These are phyloP conservation scores for Venturia pyrina DNA, from an alignment of 2,329 filamentous ascomycete genomes.

Conservation along the genomic window DNA sequence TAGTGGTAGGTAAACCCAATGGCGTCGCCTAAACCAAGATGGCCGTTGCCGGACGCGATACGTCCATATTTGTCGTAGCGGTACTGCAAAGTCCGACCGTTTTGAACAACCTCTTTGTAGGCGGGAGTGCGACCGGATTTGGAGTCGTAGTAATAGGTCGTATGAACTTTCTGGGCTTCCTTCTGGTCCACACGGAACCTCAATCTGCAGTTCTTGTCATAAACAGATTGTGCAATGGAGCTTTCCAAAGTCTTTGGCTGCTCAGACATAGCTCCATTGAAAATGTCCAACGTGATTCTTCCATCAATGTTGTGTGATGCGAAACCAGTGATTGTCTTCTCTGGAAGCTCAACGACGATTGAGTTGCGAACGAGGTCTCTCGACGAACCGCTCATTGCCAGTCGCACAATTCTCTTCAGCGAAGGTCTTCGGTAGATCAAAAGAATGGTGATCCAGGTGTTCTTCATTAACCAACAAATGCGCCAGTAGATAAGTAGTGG, in stretches of 20 bases:
- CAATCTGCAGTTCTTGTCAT: not conserved
- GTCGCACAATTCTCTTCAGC: not conserved
- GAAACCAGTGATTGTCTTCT: slow-evolving; percentile 6
- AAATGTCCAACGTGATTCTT: slow-evolving; percentile 1
- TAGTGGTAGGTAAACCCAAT: slow-evolving; percentile 3
- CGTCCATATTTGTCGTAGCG: slow-evolving; percentile 3
- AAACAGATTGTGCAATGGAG: not conserved
- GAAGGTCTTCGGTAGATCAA: not conserved
- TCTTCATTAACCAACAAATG: slow-evolving; percentile 2
- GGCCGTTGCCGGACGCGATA: not conserved
- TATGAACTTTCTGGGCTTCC: not conserved
- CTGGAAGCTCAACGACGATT: not conserved
- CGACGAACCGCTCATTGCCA: not conserved
- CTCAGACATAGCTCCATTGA: slow-evolving; percentile 4
- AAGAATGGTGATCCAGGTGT: slow-evolving; percentile 1
- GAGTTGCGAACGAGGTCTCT: slow-evolving; percentile 3
- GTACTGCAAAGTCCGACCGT: not conserved
- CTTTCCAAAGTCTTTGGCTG: not conserved
- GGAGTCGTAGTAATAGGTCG: slow-evolving; percentile 1
- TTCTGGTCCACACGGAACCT: not conserved
- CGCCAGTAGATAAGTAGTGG: not conserved
- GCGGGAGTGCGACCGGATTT: not conserved
- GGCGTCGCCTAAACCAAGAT: slow-evolving; percentile 17
- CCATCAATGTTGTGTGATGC: slow-evolving; percentile 1
- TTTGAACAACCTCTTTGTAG: slow-evolving; percentile 1